A percentile compares a stretch with the other conserved stretches of the same genome.
These are phyloP conservation scores for Potentilla sterilis DNA, from an alignment of 306 rosid species.

Conservation along the genomic window DNA sequence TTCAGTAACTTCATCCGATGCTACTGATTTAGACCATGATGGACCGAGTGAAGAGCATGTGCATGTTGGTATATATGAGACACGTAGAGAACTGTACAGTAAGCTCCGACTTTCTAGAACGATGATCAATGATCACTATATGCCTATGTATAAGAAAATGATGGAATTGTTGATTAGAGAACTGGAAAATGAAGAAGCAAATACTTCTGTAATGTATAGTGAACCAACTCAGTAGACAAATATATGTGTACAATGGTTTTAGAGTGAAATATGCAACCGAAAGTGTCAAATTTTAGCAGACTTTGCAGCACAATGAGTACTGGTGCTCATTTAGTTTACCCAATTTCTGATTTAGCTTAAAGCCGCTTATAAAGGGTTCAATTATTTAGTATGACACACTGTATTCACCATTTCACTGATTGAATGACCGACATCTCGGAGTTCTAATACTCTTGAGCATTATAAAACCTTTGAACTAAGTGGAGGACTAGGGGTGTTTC, in stretches of 20 bases:
- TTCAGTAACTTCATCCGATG: constrained; percentile 40
- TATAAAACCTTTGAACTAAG: not conserved
- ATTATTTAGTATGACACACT: too few species aligned
- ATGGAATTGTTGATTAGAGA: constrained; percentile 75
- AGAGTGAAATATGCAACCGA: not conserved
- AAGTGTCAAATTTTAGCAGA: not conserved
- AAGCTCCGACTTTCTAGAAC: constrained; percentile 90
- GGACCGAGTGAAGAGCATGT: constrained; percentile 52
- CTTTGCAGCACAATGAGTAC: not conserved
- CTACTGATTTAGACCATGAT: constrained; percentile 38
- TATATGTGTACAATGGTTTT: not conserved
- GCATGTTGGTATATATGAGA: constrained; percentile 65
- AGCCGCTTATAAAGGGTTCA: too few species aligned
- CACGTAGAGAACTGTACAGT: constrained; percentile 81
- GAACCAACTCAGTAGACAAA: constrained; percentile 10
- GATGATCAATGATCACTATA: constrained; percentile 93
- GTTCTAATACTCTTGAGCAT: too few species aligned
- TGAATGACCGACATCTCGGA: too few species aligned
- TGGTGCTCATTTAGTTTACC: too few species aligned
- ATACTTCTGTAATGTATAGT: constrained; percentile 31
- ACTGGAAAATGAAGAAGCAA: constrained; percentile 55
- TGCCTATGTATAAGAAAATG: constrained; percentile 99
- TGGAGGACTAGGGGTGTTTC: not conserved
- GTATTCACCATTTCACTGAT: too few species aligned
- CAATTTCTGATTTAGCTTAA: too few species aligned